Conservation (phyloP, 768 basidiomycete genomes). For the Leucosporidium yakuticum region DNA sequence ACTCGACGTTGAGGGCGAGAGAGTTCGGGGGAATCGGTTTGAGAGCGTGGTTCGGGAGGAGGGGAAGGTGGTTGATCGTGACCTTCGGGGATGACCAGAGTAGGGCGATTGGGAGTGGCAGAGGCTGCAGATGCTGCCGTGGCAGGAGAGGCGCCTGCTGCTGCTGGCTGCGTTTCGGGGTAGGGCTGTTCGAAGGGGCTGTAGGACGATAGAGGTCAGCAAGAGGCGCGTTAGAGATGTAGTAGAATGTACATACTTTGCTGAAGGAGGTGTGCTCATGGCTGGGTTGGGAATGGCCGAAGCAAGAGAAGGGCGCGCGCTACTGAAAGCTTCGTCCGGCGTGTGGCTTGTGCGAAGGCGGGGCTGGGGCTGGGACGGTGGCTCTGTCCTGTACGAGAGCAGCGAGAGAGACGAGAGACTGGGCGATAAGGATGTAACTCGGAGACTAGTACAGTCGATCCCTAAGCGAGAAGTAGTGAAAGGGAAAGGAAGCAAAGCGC, state of each 20-base stretch:
- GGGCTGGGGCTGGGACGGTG: too few species aligned
- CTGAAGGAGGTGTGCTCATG: background rate
- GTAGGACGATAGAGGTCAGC: background rate
- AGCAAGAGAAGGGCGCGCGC: too few species aligned
- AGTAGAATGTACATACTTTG: background rate
- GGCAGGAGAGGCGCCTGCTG: background rate
- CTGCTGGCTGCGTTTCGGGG: background rate
- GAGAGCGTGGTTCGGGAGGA: background rate
- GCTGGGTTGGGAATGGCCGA: background rate
- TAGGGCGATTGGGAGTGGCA: background rate
- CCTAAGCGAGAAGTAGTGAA: too few species aligned
- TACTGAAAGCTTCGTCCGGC: too few species aligned
- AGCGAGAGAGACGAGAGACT: too few species aligned
- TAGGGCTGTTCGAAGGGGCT: conserved; percentile 29
- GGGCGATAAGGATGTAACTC: too few species aligned
- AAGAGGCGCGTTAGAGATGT: background rate
- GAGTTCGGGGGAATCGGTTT: conserved; percentile 5
- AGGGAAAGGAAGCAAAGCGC: too few species aligned
- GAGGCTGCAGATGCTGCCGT: background rate
- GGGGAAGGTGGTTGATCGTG: background rate
- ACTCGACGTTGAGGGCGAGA: conserved; percentile 12
- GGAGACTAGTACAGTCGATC: too few species aligned
- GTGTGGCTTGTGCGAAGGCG: too few species aligned
- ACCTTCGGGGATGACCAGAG: conserved; percentile 15
- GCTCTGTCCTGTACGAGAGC: too few species aligned